A percentile compares a stretch with the other conserved stretches of the same genome.
Evolutionary conservation across 2,329 filamentous ascomycete species (phyloP).

Genomic region (Cytospora mali): DNA sequence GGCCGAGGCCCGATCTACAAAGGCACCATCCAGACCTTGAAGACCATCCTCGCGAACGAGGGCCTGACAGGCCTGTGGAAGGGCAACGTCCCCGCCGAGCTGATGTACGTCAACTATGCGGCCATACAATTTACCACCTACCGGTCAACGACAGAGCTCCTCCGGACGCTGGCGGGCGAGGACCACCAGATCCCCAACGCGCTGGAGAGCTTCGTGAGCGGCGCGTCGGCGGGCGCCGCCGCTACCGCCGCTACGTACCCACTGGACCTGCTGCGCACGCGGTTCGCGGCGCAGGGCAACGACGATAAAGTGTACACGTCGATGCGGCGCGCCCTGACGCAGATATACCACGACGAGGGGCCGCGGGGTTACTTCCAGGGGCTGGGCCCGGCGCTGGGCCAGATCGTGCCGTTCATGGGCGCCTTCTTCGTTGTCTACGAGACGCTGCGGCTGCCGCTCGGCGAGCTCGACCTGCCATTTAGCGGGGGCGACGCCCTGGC

Average conservation of each 20-base stretch:
- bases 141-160: constrained; percentile 69
- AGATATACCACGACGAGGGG: constrained; percentile 79
- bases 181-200: constrained; percentile 58
- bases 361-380: constrained; percentile 83
- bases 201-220: constrained; percentile 80
- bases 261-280: constrained; percentile 86
- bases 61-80: constrained; percentile 92
- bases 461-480: constrained; percentile 60
- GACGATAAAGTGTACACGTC: constrained; percentile 73
- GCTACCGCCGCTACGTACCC: constrained; percentile 89
- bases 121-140: constrained; percentile 90
- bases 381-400: constrained; percentile 75
- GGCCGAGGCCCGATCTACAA: constrained; percentile 62
- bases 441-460: constrained; percentile 64
- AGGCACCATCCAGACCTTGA: constrained; percentile 75
- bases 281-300: constrained; percentile 92
- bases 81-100: constrained; percentile 93
- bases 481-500: constrained; percentile 83
- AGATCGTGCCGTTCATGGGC: constrained; percentile 97
- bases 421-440: constrained; percentile 94
- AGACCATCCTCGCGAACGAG: constrained; percentile 76
- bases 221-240: constrained; percentile 78
- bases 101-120: constrained; percentile 91
- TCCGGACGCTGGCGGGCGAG: constrained; percentile 52
- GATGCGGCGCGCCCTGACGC: constrained; percentile 66